A percentile compares a stretch with the other conserved stretches of the same genome.
phyloP scores from a whole-genome alignment of 371 early-diverging fungal species.

The Mucor sp. region DNA sequence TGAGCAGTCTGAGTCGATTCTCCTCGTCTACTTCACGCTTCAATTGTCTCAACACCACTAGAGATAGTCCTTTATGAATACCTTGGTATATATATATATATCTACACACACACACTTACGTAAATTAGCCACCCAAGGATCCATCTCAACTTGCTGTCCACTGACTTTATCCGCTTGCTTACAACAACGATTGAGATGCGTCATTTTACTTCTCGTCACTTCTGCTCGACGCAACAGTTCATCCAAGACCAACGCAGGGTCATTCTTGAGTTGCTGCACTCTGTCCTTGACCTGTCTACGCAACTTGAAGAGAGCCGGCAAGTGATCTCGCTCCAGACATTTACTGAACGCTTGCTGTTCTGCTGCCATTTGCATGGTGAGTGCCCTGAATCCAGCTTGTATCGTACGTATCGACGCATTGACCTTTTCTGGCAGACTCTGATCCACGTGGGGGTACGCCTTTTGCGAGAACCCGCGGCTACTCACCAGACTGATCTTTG shows the following conservation, averaged over 20 bases:
- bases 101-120: slow-evolving; percentile 25
- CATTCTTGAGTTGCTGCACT: slow-evolving; percentile 32
- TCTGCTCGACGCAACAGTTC: slow-evolving; percentile 42
- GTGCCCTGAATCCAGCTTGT: slow-evolving; percentile 27
- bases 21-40: slow-evolving; percentile 49
- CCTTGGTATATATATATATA: background rate
- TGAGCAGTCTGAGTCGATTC: slow-evolving; percentile 37
- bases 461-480: slow-evolving; percentile 34
- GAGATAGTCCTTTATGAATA: background rate
- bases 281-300: slow-evolving; percentile 37
- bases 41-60: slow-evolving; percentile 44
- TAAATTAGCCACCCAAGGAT: slow-evolving; percentile 46
- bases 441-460: slow-evolving; percentile 24
- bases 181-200: slow-evolving; percentile 30
- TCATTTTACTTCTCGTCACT: slow-evolving; percentile 40
- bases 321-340: slow-evolving; percentile 20
- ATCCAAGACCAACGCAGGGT: slow-evolving; percentile 32
- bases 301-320: slow-evolving; percentile 26
- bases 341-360: slow-evolving; percentile 38
- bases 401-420: slow-evolving; percentile 25
- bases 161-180: slow-evolving; percentile 25
- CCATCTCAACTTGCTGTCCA: slow-evolving; percentile 28
- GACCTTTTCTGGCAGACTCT: slow-evolving; percentile 3
- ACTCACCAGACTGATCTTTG: slow-evolving; percentile 30
- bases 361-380: slow-evolving; percentile 29